Conservation (phyloP, 1,139 yeast genomes). For the Saccharomyces uvarum region DNA sequence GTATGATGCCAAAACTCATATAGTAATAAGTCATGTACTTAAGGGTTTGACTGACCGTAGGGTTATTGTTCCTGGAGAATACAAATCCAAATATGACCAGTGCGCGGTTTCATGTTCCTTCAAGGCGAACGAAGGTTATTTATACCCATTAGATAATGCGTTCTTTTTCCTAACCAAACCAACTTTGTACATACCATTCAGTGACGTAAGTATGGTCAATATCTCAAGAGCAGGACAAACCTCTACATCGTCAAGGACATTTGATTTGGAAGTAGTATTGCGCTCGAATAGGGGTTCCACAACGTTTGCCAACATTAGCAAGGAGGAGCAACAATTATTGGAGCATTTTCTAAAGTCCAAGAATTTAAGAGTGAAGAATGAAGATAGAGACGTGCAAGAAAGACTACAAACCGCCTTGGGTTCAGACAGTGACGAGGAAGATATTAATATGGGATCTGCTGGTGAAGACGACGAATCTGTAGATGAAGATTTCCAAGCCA, state of each 20-base stretch:
- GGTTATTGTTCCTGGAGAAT: slow-evolving; percentile 80
- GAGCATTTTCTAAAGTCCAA: slow-evolving; percentile 72
- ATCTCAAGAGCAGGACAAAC: slow-evolving; percentile 87
- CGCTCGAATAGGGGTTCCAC: slow-evolving; percentile 64
- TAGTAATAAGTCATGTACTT: slow-evolving; percentile 82
- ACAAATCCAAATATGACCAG: slow-evolving; percentile 61
- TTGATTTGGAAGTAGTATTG: slow-evolving; percentile 76
- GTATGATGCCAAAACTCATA: slow-evolving; percentile 77
- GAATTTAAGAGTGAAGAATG: slow-evolving; percentile 76
- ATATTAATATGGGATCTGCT: slow-evolving; percentile 61
- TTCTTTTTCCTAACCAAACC: slow-evolving; percentile 90
- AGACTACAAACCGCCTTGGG: slow-evolving; percentile 70
- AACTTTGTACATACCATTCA: slow-evolving; percentile 80
- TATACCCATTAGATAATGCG: slow-evolving; percentile 85
- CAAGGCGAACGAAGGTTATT: slow-evolving; percentile 90
- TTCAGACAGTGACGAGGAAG: slow-evolving; percentile 62
- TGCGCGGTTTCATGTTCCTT: slow-evolving; percentile 88
- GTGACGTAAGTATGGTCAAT: slow-evolving; percentile 67
- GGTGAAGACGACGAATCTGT: slow-evolving; percentile 65
- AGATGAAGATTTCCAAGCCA: slow-evolving; percentile 60
- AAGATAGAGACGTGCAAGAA: slow-evolving; percentile 79
- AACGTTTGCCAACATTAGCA: slow-evolving; percentile 79
- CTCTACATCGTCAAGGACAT: slow-evolving; percentile 76
- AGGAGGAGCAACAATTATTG: slow-evolving; percentile 78
- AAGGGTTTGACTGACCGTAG: slow-evolving; percentile 85